phyloP scores from a whole-genome alignment of 129 eudicot genomes.

The Centella asiatica region DNA sequence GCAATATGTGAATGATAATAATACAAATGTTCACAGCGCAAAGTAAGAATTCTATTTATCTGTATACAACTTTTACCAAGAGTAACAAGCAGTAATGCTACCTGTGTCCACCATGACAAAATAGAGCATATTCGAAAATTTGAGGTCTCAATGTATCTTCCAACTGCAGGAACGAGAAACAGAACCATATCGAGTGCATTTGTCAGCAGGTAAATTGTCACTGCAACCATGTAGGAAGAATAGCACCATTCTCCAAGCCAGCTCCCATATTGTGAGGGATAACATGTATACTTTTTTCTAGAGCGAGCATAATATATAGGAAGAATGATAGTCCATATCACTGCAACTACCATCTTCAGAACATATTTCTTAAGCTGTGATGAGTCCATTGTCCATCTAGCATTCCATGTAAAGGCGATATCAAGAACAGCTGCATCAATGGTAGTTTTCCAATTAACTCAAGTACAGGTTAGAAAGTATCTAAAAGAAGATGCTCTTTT shows the following conservation, averaged over 20 bases:
- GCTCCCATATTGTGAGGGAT: conserved; percentile 49
- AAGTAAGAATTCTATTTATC: not conserved
- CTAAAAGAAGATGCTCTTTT: no score
- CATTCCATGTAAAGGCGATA: conserved; percentile 82
- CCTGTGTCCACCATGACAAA: conserved; percentile 93
- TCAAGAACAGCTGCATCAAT: conserved; percentile 75
- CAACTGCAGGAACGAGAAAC: conserved; percentile 84
- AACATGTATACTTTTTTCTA: conserved; percentile 74
- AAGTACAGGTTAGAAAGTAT: not conserved
- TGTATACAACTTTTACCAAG: not conserved
- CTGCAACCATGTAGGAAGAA: conserved; percentile 90
- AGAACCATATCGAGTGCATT: conserved; percentile 86
- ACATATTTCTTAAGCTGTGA: conserved; percentile 37
- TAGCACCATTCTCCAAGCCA: conserved; percentile 99
- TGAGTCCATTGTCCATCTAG: conserved; percentile 63
- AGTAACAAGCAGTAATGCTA: conserved; percentile 11
- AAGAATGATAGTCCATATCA: conserved; percentile 75
- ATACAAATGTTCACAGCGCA: not conserved
- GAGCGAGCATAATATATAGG: conserved; percentile 60
- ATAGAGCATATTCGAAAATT: conserved; percentile 47
- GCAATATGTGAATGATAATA: not conserved
- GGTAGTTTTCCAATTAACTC: not conserved
- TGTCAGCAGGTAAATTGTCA: conserved; percentile 71
- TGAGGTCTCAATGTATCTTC: conserved; percentile 92
- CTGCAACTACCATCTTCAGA: conserved; percentile 57